A percentile compares a stretch with the other conserved stretches of the same genome.
Evolutionary conservation across 1,139 yeast genomes (phyloP).

Genomic region (Hyphopichia pseudoburtonii): DNA sequence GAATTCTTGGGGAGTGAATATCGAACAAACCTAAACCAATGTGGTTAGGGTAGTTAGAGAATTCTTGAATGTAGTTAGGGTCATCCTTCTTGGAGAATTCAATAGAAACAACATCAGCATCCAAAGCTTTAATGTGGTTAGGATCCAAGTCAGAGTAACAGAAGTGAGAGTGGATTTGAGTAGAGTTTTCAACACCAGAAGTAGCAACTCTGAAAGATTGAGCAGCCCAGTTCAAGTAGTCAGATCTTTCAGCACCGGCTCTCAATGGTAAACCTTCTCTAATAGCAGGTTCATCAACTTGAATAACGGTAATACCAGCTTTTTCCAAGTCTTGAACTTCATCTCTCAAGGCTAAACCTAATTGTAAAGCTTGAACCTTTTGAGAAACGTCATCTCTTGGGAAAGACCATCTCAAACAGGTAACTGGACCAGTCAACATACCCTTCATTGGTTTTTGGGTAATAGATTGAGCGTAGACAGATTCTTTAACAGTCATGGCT

Average conservation of each 20-base stretch:
- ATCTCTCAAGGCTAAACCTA: conserved; percentile 96
- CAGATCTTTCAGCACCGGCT: conserved; percentile 95
- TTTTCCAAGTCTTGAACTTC: conserved; percentile 97
- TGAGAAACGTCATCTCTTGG: conserved; percentile 98
- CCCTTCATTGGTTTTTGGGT: conserved; percentile 98
- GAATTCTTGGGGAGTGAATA: conserved; percentile 99
- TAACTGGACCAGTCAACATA: conserved; percentile 99
- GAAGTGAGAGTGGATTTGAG: conserved; percentile 99
- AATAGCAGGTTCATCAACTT: conserved; percentile 99
- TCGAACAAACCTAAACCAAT: conserved; percentile 98
- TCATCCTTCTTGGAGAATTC: conserved; percentile 99
- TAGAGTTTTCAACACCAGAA: conserved; percentile 91
- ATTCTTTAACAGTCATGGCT: conserved; percentile 98
- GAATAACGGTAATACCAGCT: conserved; percentile 97
- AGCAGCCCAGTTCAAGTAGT: conserved; percentile 98
- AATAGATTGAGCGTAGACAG: conserved; percentile 96
- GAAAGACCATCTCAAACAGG: conserved; percentile 99
- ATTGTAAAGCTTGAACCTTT: conserved; percentile 94
- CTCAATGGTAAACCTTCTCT: conserved; percentile 99
- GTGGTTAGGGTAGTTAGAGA: conserved; percentile 98
- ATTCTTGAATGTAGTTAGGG: conserved; percentile 96
- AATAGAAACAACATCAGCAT: conserved; percentile 98
- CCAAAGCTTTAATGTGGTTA: conserved; percentile 98
- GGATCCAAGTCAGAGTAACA: conserved; percentile 99
- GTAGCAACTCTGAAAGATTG: conserved; percentile 99